Conservation (phyloP, 805 yeast species). For the Candida nemodendra region DNA sequence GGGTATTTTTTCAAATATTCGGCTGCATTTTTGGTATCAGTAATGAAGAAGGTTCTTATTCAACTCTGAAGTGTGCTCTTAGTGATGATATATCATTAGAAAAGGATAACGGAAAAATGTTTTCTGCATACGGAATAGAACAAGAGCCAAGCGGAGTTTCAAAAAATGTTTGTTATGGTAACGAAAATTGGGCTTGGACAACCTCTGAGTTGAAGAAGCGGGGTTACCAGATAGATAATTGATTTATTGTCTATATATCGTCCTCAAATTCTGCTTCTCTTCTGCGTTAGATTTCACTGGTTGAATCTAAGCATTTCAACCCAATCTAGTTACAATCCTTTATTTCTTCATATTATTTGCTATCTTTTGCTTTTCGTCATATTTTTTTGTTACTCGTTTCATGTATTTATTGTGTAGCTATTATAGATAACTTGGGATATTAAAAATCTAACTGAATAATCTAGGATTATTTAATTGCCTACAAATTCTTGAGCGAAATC, state of each 20-base stretch:
- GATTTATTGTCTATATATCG: slow-evolving; percentile 7
- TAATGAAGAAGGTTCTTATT: slow-evolving; percentile 66
- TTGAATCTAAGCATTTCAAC: too few relatives aligned
- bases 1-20: slow-evolving; percentile 69
- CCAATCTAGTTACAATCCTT: too few relatives aligned
- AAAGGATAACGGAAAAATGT: slow-evolving; percentile 70
- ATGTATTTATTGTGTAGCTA: too few relatives aligned
- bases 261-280: background rate
- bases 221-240: slow-evolving; percentile 34
- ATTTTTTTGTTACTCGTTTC: too few relatives aligned
- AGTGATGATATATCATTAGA: slow-evolving; percentile 47
- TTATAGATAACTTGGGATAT: too few relatives aligned
- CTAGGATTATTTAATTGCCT: slow-evolving; percentile 2
- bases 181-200: slow-evolving; percentile 80
- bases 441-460: too few relatives aligned
- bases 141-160: slow-evolving; percentile 60
- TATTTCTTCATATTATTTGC: too few relatives aligned
- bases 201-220: slow-evolving; percentile 55
- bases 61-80: slow-evolving; percentile 63
- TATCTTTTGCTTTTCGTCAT: too few relatives aligned
- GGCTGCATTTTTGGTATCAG: slow-evolving; percentile 70
- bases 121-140: slow-evolving; percentile 57
- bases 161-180: slow-evolving; percentile 55
- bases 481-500: slow-evolving; percentile 64
- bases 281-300: too few relatives aligned